Base-by-base conservation (phyloP, 345 rosid genomes). In the Gossypium sturtianum region DNA sequence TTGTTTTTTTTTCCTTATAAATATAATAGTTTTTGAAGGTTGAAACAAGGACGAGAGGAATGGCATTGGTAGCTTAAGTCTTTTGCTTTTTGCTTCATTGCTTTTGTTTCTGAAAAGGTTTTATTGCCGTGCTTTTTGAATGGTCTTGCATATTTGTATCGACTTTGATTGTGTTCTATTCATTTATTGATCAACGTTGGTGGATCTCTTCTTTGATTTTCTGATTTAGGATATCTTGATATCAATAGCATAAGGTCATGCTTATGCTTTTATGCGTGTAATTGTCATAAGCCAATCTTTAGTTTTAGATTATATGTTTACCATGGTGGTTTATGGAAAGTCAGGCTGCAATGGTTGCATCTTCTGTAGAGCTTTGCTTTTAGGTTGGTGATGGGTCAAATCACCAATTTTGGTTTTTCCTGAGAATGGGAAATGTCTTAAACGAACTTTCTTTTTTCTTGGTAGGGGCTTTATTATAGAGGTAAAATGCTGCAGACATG, bases 361-460 rank as follows among this genome's bases (percentile, higher is more conserved):
- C 70, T 41, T 72, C 8, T 29, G 56, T 54, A 47, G 27, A 45
- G 73, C 25, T 34, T 65, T 75, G 66, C 61, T 74, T 74, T 74
- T 80, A 80, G 80, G 72, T 75, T 70, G 80, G 79, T 80, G 59
- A 63, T 25, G 2, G 66, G 80, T 83, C 84, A 78, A 76, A 63
- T 82, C 65, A 34, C 52, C 70, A 78, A 72, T 74, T 47, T 62
- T 80, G 81, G 41, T 60, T 70, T 76, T 72, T 69, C 61, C 72
- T 76, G 47, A 45, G 63, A 76, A 66, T 66, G 60, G 72, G 51
- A 76, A 45, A 44, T 64, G 16, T 52, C 13, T 12, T 64, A 20
- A 49, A 16, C 5, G 53, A 70, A 70, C 44, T 69, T 34, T 12
- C 41, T 53, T 66, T 66, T 51, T 47, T 19, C 45, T 41, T 45